Evolutionary conservation across 495 filamentous ascomycete genomes (phyloP), one percentile per base, ranked within the genome.

Genomic region (Viridothelium virens): DNA sequence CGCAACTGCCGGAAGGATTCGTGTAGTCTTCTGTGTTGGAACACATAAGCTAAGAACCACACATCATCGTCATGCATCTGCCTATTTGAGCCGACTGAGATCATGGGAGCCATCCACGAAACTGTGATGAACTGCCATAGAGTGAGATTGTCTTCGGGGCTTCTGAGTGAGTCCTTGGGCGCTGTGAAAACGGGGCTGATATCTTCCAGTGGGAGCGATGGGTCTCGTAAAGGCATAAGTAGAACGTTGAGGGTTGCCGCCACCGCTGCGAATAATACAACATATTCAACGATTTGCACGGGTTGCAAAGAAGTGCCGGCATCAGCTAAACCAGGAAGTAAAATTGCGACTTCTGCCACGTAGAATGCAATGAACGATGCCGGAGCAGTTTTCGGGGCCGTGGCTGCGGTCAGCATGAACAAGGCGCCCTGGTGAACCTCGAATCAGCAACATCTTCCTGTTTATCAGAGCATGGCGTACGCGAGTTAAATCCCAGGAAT

Each of bases 81-180:
- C 64, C 84, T 77, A 38, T 79, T 79, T 46, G 79, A 81, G 4
- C 88, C 90, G 25, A 83, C 66, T 1, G 79, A 75, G 50, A 92
- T 91, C 37, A 95, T 75, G 0, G 90, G 87, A 2, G 79, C 78
- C 84, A 95, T 86, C 91, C 91, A 95, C 0, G 89, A 91, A 4
- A 95, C 87, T 2, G 85, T 86, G 77, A 91, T 86, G 71, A 86
- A 95, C 71, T 93, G 89, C 87, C 88, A 92, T 1, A 90, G 79
- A 31, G 80, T 87, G 47, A 94, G 72, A 67, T 88, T 83, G 70
- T 95, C 91, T 73, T 95, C 91, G n/a, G 91, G 91, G 61, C 87
- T 93, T 38, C 89, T 85, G 18, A 86, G 79, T 2, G 83, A 71
- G 11, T 77, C 81, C 2, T 82, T 86, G 41, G 91, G 87, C 38